A percentile compares a stretch with the other conserved stretches of the same genome.
Evolutionary conservation across 2,329 filamentous ascomycete species (phyloP).

Genomic region (Claviceps sp.): DNA sequence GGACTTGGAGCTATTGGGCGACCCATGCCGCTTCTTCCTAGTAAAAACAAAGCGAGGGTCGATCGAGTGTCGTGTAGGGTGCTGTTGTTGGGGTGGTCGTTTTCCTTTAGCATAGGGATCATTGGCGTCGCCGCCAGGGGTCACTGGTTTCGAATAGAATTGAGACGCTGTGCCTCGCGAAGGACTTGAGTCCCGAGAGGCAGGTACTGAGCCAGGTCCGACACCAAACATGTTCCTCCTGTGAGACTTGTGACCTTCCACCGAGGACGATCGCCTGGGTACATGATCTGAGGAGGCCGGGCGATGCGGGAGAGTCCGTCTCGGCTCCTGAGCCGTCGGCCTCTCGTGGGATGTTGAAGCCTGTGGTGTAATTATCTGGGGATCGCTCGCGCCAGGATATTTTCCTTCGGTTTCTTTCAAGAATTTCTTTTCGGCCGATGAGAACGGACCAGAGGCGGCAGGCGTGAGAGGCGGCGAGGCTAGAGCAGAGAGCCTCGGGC

Average conservation of each 20-base stretch:
- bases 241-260: constrained; percentile 29
- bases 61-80: constrained; percentile 47
- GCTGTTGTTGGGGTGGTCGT: constrained; percentile 54
- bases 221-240: constrained; percentile 41
- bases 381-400: constrained; percentile 25
- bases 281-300: constrained; percentile 28
- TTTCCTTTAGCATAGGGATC: constrained; percentile 81
- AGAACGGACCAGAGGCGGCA: constrained; percentile 48
- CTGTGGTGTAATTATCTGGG: constrained; percentile 52
- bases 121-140: constrained; percentile 64
- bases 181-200: constrained; percentile 50
- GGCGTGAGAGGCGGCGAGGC: constrained; percentile 86
- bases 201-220: constrained; percentile 39
- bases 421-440: constrained; percentile 14
- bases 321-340: constrained; percentile 27
- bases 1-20: constrained; percentile 38
- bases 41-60: constrained; percentile 80
- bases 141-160: constrained; percentile 60
- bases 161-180: constrained; percentile 48
- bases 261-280: constrained; percentile 28
- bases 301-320: constrained; percentile 27
- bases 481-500: constrained; percentile 55
- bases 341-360: constrained; percentile 45
- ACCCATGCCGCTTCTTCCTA: constrained; percentile 53
- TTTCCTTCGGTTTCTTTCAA: constrained; percentile 22